phyloP scores from a whole-genome alignment of 1,284 basidiomycete genomes.

The Ceratobasidium sp. region DNA sequence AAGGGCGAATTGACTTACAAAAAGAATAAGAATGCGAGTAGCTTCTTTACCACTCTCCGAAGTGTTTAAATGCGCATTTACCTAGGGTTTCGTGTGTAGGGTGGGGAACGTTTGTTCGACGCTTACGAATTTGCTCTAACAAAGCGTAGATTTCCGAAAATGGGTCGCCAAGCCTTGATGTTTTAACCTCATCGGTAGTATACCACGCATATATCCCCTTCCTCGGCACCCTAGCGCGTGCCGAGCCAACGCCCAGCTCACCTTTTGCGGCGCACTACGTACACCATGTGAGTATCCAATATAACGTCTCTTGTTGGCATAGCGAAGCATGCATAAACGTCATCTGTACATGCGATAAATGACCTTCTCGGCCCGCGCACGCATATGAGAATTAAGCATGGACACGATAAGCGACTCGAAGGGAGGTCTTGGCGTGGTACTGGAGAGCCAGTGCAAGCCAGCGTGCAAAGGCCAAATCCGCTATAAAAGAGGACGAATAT shows the following conservation, averaged over 20 bases:
- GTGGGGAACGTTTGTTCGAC: background rate
- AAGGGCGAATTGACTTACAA: background rate
- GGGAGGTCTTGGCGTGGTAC: background rate
- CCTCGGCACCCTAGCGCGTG: constrained; percentile 13
- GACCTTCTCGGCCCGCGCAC: too few species aligned
- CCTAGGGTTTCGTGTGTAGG: background rate
- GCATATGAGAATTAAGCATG: background rate
- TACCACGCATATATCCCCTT: constrained; percentile 12
- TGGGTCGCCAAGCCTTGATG: background rate
- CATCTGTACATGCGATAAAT: background rate
- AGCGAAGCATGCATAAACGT: background rate
- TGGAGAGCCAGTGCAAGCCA: background rate
- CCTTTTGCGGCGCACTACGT: background rate
- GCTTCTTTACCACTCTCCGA: background rate
- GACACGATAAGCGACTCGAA: background rate
- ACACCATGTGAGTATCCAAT: constrained; percentile 21
- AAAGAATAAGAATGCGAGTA: background rate
- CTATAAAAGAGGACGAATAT: constrained; percentile 9
- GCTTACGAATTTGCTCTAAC: background rate
- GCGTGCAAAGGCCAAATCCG: background rate
- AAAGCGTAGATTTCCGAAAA: background rate
- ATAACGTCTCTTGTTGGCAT: background rate
- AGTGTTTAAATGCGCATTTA: background rate
- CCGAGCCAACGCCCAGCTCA: constrained; percentile 17
- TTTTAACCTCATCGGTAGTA: background rate